phyloP scores from a whole-genome alignment of 116 monocot species.

The Dioscorea cayenensis region DNA sequence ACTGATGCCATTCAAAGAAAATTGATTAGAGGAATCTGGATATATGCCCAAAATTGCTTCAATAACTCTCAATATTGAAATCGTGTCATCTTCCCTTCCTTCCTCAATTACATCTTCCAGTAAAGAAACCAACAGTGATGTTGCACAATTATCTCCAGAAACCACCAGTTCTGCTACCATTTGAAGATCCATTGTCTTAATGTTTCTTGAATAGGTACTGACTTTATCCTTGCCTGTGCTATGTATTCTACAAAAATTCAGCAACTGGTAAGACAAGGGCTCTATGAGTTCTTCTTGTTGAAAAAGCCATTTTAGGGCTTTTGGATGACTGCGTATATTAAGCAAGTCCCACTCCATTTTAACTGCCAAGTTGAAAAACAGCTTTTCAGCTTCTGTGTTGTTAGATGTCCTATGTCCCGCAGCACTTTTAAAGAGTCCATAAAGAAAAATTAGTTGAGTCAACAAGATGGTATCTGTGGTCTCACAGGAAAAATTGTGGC shows the following conservation, averaged over 20 bases:
- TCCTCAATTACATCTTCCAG: constrained; percentile 33
- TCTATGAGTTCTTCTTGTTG: constrained; percentile 44
- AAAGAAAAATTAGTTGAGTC: constrained; percentile 62
- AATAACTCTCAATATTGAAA: constrained; percentile 46
- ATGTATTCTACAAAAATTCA: constrained; percentile 62
- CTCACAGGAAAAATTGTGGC: constrained; percentile 32
- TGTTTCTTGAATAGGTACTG: constrained; percentile 16
- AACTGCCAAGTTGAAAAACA: constrained; percentile 45
- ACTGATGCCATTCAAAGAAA: constrained; percentile 43
- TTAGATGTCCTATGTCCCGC: constrained; percentile 12
- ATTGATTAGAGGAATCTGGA: constrained; percentile 59
- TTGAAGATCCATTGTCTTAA: constrained; percentile 36
- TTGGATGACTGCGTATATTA: constrained; percentile 49
- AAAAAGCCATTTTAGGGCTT: constrained; percentile 76
- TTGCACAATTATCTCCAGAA: constrained; percentile 46
- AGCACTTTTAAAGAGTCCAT: constrained; percentile 49
- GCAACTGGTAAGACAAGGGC: constrained; percentile 47
- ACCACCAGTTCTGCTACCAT: constrained; percentile 56
- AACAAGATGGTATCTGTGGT: constrained; percentile 39
- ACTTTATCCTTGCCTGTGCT: constrained; percentile 22
- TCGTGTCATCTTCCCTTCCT: constrained; percentile 42
- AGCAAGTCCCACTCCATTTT: constrained; percentile 64
- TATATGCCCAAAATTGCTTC: constrained; percentile 39
- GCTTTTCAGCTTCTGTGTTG: constrained; percentile 75
- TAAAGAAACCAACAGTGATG: constrained; percentile 47